Evolutionary conservation across 192 early-diverging fungal species (phyloP), one percentile per base, ranked within the genome.

Genomic region (Backusella macrospora): DNA sequence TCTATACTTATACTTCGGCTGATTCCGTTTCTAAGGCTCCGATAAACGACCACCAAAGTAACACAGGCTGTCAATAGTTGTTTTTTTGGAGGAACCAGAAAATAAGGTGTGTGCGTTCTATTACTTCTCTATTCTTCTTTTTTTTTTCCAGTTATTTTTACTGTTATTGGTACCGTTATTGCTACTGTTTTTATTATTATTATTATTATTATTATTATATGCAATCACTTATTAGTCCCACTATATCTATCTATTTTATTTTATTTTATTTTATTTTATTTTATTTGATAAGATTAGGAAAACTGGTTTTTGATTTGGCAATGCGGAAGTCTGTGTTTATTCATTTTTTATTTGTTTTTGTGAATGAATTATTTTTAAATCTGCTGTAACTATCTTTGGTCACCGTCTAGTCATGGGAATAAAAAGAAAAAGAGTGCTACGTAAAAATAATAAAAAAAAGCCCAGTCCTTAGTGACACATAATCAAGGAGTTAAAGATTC

Each of bases 31-130:
- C 23, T 38, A 16, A n/a, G 26, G 37, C 29, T 64, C 62, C 62
- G 64, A 40, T 65, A 40, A 55, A 23, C 49, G 23, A 10, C 49
- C 18, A 1, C 34, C 39, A 40, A 38, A 18, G 64, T 65, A 40
- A 65, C 64, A 65, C 64, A 18, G 40, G 38, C 40, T 65, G 64
- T 65, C 64, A 65, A 40, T 65, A 65, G 38, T n/a, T n/a, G n/a
- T n/a, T 65, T 14, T 9, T 39, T 39, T 37, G 64, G 9, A 13
- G 15, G 6, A 34, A 65, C 34, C 38, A 65, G 10, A 39, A 6
- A 62, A 63, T 12, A 62, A 15, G 59, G 7, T 0, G 15, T 48
- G 48, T 21, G 18, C 21, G 18, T 21, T 55, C 49, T 55, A 16
- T 52, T 15, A 21, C 49, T 55, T 21, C 49, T 26, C 18, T 21